Evolutionary conservation across 129 eudicot genomes (phyloP), one percentile per base, ranked within the genome.

Genomic region (Tagetes erecta): DNA sequence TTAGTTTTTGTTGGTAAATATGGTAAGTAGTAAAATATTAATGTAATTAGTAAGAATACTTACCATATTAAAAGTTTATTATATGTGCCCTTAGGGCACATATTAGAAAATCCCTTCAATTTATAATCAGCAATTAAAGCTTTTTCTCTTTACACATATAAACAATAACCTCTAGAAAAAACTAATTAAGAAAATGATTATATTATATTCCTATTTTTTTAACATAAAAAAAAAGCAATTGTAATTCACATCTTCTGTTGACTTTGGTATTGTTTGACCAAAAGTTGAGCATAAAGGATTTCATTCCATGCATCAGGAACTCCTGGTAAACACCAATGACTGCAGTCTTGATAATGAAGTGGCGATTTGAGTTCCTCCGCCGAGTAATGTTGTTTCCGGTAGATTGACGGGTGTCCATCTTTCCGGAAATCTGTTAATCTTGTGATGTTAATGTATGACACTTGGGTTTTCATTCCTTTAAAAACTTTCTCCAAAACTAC

Each of bases 261-360:
- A 73, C 79, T 82, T 80, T 79, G 78, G 83, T 84, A 72, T 46
- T 85, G 86, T 55, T 82, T 87, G 58, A 81, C 82, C 71, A 91
- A 78, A 72, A 91, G 81, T 79, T 91, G 69, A 14, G 96, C 97
- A 75, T 85, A 95, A 9, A 91, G 81, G 13, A 91, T 68, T 75
- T 95, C 99, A 75, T 95, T 95, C 99, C 99, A 95, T 0, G 96
- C 73, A 80, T 95, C 99, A 6, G 99, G 99, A 71, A 95, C 99
- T 1, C 97, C 99, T 0, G 99, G 99, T 52, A 95, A 78, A 77
- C 99, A 95, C 99, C 99, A 95, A 78, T 95, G 99, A 82, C 97
- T 91, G 72, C 99, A 95, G 68, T 95, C 99, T 44, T 95, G 99
- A 80, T 50, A 85, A 63, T 6, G 63, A 50, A 84, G 13, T 2